These are phyloP conservation scores for Pochonia chlamydosporia DNA, from an alignment of 2,329 filamentous ascomycete species.

Conservation along the genomic window DNA sequence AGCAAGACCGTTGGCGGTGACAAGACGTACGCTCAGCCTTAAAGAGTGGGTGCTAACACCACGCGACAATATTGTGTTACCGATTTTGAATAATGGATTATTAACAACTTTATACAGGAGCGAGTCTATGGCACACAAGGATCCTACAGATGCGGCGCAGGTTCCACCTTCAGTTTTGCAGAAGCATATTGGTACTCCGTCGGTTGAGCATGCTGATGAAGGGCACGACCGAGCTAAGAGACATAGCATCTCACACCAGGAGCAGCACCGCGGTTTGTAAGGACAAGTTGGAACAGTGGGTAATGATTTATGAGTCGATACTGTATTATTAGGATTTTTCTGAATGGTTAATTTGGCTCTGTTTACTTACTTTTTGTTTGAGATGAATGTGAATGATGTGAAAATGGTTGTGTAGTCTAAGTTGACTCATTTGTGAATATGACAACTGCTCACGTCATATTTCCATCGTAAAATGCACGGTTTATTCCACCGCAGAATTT, in stretches of 20 bases:
- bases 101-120: not conserved
- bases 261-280: conserved; percentile 41
- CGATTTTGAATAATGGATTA: not conserved
- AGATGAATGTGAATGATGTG: no score
- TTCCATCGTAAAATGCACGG: no score
- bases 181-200: conserved; percentile 39
- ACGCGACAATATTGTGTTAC: not conserved
- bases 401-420: no score
- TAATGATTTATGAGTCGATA: not conserved
- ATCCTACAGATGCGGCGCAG: conserved; percentile 51
- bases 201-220: conserved; percentile 37
- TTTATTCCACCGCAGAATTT: no score
- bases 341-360: not conserved
- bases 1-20: conserved; percentile 49
- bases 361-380: no score
- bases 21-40: conserved; percentile 37
- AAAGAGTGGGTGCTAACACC: conserved; percentile 18
- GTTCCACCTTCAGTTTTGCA: conserved; percentile 50
- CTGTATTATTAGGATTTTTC: not conserved
- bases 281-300: not conserved
- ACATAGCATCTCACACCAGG: conserved; percentile 44
- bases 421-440: not conserved
- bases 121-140: conserved; percentile 20
- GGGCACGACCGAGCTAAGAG: conserved; percentile 38
- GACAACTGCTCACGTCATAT: not conserved